A percentile compares a stretch with the other conserved stretches of the same genome.
These are phyloP conservation scores for Hortiboletus campestris DNA, from an alignment of 768 basidiomycete species.

Conservation along the genomic window DNA sequence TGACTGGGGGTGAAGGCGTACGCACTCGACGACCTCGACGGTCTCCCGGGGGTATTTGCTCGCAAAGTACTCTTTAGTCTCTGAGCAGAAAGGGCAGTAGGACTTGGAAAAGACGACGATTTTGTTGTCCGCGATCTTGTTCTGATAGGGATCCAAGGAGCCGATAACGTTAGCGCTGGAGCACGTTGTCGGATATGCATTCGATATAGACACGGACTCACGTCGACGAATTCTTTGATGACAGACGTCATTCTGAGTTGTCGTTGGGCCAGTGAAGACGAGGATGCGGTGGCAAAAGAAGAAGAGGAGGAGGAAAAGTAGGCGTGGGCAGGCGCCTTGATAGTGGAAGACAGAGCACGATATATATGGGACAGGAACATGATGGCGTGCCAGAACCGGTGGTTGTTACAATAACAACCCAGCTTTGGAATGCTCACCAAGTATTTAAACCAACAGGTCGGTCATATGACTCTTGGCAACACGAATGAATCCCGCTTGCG, in stretches of 20 bases:
- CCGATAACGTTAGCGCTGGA: slow-evolving; percentile 32
- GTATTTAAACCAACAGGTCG: not conserved
- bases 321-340: slow-evolving; percentile 6
- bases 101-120: slow-evolving; percentile 62
- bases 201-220: slow-evolving; percentile 17
- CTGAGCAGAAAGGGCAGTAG: slow-evolving; percentile 51
- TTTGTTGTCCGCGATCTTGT: slow-evolving; percentile 47
- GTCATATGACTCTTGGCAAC: not conserved
- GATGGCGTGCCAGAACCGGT: not conserved
- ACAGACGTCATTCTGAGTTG: slow-evolving; percentile 24
- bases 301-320: not conserved
- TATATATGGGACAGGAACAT: slow-evolving; percentile 20
- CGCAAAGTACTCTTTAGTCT: slow-evolving; percentile 47
- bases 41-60: slow-evolving; percentile 37
- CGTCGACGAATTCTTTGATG: slow-evolving; percentile 41
- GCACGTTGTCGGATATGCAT: too few relatives aligned
- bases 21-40: slow-evolving; percentile 49
- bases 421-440: not conserved
- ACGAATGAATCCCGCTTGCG: not conserved
- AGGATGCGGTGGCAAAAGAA: slow-evolving; percentile 27
- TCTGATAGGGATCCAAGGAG: slow-evolving; percentile 38
- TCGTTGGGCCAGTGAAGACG: slow-evolving; percentile 21
- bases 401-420: not conserved
- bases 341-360: slow-evolving; percentile 16
- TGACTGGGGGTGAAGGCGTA: not conserved